These are phyloP conservation scores for Starmerella cellae DNA, from an alignment of 805 yeast genomes.

Conservation along the genomic window DNA sequence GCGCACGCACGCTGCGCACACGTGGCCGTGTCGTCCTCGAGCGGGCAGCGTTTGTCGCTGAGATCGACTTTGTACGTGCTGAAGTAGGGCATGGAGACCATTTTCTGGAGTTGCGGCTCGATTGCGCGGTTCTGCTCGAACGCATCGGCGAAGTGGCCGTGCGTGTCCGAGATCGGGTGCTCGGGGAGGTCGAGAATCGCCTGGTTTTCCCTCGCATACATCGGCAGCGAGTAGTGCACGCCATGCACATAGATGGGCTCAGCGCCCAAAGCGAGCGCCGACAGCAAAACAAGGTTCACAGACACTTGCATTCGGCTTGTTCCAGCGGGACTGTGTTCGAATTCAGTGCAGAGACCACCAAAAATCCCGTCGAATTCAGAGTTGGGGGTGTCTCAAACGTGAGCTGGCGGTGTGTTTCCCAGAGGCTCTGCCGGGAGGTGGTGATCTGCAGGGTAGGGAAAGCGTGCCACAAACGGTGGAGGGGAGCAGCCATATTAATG, in stretches of 20 bases:
- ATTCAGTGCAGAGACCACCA: background rate
- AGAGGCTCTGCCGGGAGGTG: too few relatives aligned
- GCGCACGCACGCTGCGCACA: constrained; percentile 85
- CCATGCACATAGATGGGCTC: constrained; percentile 3
- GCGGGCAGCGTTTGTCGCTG: constrained; percentile 59
- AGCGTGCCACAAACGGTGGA: too few relatives aligned
- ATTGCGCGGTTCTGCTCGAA: constrained; percentile 39
- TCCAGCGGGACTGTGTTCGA: background rate
- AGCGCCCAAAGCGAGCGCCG: background rate
- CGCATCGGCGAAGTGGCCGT: constrained; percentile 31
- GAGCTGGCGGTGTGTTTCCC: too few relatives aligned
- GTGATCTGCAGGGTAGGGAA: too few relatives aligned
- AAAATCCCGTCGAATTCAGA: too few relatives aligned
- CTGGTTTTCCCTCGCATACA: constrained; percentile 14
- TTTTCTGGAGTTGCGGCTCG: constrained; percentile 42
- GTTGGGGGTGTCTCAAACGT: too few relatives aligned
- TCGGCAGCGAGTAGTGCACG: constrained; percentile 5
- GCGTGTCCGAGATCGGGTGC: constrained; percentile 17
- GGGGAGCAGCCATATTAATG: too few relatives aligned
- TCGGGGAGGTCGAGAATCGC: constrained; percentile 11
- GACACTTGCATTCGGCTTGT: background rate
- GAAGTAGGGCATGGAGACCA: constrained; percentile 70
- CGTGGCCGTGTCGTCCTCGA: constrained; percentile 63
- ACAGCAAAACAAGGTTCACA: background rate
- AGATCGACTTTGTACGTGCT: constrained; percentile 75